A percentile compares a stretch with the other conserved stretches of the same genome.
phyloP scores from a whole-genome alignment of 2,329 filamentous ascomycete genomes.

The Ophiocordyceps australis region DNA sequence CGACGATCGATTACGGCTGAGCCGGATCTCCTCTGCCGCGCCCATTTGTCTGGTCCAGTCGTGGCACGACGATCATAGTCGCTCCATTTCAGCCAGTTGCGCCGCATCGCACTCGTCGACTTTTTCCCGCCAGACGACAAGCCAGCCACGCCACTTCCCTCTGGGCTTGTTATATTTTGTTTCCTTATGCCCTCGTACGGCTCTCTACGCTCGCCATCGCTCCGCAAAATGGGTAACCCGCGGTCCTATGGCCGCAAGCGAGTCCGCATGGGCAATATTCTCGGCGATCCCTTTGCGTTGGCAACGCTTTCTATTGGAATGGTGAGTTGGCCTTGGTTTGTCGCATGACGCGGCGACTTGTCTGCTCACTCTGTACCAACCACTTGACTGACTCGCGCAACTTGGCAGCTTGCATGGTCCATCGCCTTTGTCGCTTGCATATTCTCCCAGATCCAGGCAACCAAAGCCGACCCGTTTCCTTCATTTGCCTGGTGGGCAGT shows the following conservation, averaged over 20 bases:
- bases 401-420: conserved; percentile 68
- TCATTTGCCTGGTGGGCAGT: conserved; percentile 88
- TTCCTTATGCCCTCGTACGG: conserved; percentile 58
- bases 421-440: conserved; percentile 81
- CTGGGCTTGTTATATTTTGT: too few species aligned
- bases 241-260: conserved; percentile 38
- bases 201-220: conserved; percentile 53
- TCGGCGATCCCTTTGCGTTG: conserved; percentile 90
- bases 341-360: too few species aligned
- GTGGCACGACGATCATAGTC: too few species aligned
- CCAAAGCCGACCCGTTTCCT: conserved; percentile 39
- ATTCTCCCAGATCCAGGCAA: conserved; percentile 39
- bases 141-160: too few species aligned
- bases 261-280: conserved; percentile 72
- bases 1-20: too few species aligned
- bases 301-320: conserved; percentile 83
- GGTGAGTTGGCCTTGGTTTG: conserved; percentile 52
- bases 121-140: not conserved
- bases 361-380: not conserved
- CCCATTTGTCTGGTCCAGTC: too few species aligned
- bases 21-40: too few species aligned
- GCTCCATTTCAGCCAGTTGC: too few species aligned
- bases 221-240: conserved; percentile 65
- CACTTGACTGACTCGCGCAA: conserved; percentile 5
- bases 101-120: not conserved